Base-by-base conservation (phyloP, 768 basidiomycete species). In the Mycena vulgaris region DNA sequence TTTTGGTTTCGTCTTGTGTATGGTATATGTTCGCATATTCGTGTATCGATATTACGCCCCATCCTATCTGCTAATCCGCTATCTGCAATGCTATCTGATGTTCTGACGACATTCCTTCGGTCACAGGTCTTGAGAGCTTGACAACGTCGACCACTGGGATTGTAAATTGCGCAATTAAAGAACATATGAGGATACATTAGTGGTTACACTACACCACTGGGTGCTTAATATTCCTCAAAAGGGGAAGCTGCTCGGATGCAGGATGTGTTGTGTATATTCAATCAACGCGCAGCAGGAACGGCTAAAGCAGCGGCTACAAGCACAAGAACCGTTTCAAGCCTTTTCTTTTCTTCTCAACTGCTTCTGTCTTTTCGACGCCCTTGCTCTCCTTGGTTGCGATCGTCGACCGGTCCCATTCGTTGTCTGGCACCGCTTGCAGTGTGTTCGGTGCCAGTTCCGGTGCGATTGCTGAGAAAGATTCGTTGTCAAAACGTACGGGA, bases 381-480 rank as follows among this genome's bases (percentile, higher is more conserved):
- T 47, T 39, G 13, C 17, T 16, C 30, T 64, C 48, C 28, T 69
- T 39, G 19, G 62, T 64, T n/a, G 68, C 68, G 21, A 69, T 42
- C 2, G 68, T 69, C 2, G 68, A 69, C 25, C 40, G 53, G 23
- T 69, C 68, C 62, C 68, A 69, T 23, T 64, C 68, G n/a, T 13
- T 35, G 13, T 63, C 67, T 4, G 58, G 25, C 35, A 16, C 66
- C 5, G 52, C 60, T 56, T 66, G 58, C 19, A 70, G 39, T 14
- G 31, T 66, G 56, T 78, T 80, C 5, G 80, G 80, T 0, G 80
- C 79, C 14, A 81, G 65, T 49, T 83, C 77, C 1, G 82, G 82
- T 1, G 82, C 82, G 37, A 83, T 81, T 0, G 80, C 81, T 70
- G 33, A 6, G n/a, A 30, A 5, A 9, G 8, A 49, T 42, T n/a